Evolutionary conservation across 2,329 filamentous ascomycete species (phyloP).

Genomic region (Fusarium siculi): DNA sequence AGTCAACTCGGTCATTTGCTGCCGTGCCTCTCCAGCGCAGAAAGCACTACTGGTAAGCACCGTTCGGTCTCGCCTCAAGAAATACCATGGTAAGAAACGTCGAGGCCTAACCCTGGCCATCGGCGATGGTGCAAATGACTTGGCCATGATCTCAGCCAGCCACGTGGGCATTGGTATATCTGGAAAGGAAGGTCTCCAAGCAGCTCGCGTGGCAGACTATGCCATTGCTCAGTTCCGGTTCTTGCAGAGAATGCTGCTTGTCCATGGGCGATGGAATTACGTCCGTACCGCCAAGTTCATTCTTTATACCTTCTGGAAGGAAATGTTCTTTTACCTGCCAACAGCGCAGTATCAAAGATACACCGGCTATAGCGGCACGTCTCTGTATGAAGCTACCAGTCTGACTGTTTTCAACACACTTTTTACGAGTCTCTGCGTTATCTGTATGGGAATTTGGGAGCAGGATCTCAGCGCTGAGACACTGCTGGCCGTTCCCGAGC

Average conservation of each 20-base stretch:
- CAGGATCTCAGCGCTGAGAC: constrained; percentile 88
- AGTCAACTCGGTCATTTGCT: constrained; percentile 92
- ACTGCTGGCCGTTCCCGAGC: constrained; percentile 88
- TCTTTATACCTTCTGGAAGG: constrained; percentile 92
- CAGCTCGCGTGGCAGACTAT: constrained; percentile 90
- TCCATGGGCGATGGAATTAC: constrained; percentile 93
- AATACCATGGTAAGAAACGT: constrained; percentile 52
- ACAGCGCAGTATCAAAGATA: constrained; percentile 86
- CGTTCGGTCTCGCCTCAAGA: constrained; percentile 78
- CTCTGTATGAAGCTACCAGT: constrained; percentile 86
- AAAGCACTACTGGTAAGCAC: constrained; percentile 89
- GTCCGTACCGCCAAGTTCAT: constrained; percentile 89
- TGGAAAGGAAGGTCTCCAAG: constrained; percentile 90
- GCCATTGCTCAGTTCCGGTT: constrained; percentile 93
- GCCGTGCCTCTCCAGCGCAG: constrained; percentile 87
- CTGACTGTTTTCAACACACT: constrained; percentile 94
- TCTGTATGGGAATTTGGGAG: constrained; percentile 91
- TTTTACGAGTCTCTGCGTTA: constrained; percentile 89
- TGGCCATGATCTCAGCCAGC: constrained; percentile 89
- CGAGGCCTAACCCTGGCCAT: constrained; percentile 86
- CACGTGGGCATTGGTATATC: constrained; percentile 94
- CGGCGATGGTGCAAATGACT: constrained; percentile 92
- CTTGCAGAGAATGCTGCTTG: constrained; percentile 82
- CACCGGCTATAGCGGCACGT: constrained; percentile 90
- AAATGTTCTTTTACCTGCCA: constrained; percentile 83